Conservation (phyloP, 106 monocot species). For the Vanilla planifolia region DNA sequence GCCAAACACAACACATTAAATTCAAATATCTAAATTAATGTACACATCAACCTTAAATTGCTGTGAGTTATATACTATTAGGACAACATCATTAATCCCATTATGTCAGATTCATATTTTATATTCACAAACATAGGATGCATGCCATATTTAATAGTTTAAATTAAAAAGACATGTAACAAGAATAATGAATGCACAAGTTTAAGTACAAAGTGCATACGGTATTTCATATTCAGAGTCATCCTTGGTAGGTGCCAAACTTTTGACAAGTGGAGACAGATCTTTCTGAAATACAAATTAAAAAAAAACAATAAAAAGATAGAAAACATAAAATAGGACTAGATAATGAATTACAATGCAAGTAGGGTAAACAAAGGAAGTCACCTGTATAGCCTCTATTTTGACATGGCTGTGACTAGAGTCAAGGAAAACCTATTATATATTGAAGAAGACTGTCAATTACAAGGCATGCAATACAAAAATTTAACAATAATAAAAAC, state of each 20-base stretch:
- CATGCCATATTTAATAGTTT: too few relatives aligned
- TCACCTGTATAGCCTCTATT: slow-evolving; percentile 82
- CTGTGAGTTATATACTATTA: too few relatives aligned
- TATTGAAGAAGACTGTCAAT: not conserved
- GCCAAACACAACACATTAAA: too few relatives aligned
- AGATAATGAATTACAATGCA: too few relatives aligned
- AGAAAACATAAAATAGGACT: not conserved
- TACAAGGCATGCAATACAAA: not conserved
- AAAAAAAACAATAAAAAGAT: slow-evolving; percentile 4
- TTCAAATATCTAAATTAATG: too few relatives aligned
- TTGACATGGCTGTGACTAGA: slow-evolving; percentile 54
- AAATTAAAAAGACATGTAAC: too few relatives aligned
- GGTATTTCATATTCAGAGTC: slow-evolving; percentile 64
- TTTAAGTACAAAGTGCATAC: slow-evolving; percentile 33
- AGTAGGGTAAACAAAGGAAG: not conserved
- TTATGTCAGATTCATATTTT: too few relatives aligned
- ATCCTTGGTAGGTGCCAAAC: slow-evolving; percentile 47
- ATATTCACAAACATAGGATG: too few relatives aligned
- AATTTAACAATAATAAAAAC: too few relatives aligned
- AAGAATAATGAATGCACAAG: too few relatives aligned
- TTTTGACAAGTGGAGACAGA: slow-evolving; percentile 82
- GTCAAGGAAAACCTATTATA: slow-evolving; percentile 79
- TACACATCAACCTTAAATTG: too few relatives aligned
- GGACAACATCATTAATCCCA: too few relatives aligned
- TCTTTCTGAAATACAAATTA: slow-evolving; percentile 56